These are phyloP conservation scores for Diversispora eburnea DNA, from an alignment of 192 early-diverging fungal genomes.

Conservation along the genomic window DNA sequence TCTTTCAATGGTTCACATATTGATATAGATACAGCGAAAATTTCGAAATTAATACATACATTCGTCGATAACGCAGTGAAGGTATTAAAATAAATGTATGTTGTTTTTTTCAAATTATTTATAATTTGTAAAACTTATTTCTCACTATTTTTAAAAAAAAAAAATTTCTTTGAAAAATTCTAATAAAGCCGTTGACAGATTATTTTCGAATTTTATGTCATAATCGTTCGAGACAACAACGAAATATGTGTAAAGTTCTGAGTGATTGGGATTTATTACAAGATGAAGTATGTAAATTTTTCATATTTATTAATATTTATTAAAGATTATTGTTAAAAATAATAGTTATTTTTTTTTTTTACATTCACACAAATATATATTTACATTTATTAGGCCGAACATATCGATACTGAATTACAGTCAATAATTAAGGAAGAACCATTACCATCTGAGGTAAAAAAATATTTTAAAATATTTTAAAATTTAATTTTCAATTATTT, in stretches of 20 bases:
- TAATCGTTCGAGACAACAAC: constrained; percentile 58
- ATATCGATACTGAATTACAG: constrained; percentile 34
- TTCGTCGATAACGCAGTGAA: constrained; percentile 16
- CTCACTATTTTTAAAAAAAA: constrained; percentile 20
- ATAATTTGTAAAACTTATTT: neutral
- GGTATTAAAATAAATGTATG: constrained; percentile 1
- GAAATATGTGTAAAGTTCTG: constrained; percentile 56
- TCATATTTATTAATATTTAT: neutral
- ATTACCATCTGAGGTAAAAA: constrained; percentile 6
- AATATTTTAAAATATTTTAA: neutral
- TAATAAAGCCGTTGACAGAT: constrained; percentile 50
- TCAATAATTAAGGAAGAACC: constrained; percentile 21
- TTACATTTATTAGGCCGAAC: constrained; percentile 27
- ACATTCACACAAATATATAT: neutral
- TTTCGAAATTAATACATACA: constrained; percentile 7
- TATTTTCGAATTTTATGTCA: constrained; percentile 51
- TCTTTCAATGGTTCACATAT: neutral
- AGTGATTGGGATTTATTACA: constrained; percentile 58
- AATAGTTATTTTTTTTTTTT: too few species aligned
- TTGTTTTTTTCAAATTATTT: neutral
- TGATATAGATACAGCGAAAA: neutral
- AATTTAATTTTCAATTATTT: neutral
- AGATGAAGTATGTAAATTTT: constrained; percentile 38
- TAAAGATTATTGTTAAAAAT: neutral
- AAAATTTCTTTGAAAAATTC: constrained; percentile 32